Percentiles rank a stretch among this genome's conserved stretches.
Evolutionary conservation across 1,284 basidiomycete species (phyloP).

Genomic region (Phaffia rhodozyma): DNA sequence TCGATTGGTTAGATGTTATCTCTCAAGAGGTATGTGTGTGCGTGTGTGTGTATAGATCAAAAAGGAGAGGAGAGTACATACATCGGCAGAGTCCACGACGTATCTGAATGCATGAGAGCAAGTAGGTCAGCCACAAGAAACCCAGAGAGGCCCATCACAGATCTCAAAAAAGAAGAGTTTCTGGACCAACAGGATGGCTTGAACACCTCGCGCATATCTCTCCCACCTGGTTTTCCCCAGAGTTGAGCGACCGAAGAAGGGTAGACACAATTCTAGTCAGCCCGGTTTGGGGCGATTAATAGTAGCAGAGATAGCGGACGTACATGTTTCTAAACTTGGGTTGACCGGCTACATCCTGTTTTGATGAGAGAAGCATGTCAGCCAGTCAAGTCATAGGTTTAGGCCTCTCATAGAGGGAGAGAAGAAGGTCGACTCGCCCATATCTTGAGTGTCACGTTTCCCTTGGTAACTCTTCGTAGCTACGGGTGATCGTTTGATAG

Average conservation of each 20-base stretch:
- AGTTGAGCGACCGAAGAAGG: not conserved
- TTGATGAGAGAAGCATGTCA: not conserved
- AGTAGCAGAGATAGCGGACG: not conserved
- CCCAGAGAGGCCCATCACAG: not conserved
- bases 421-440: constrained; percentile 49
- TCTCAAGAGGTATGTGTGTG: too few relatives aligned
- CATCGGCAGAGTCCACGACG: constrained; percentile 14
- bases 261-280: not conserved
- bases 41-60: not conserved
- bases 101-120: not conserved
- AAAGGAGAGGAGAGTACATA: not conserved
- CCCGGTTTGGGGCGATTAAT: not conserved
- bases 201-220: constrained; percentile 85
- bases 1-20: too few relatives aligned
- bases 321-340: constrained; percentile 71
- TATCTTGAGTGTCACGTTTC: constrained; percentile 81
- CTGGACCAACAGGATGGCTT: constrained; percentile 73
- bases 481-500: not conserved
- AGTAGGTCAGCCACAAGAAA: not conserved
- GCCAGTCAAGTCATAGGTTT: constrained; percentile 19
- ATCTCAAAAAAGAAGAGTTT: constrained; percentile 4
- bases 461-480: constrained; percentile 52
- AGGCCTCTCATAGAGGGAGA: not conserved
- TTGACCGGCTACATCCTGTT: constrained; percentile 48
- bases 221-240: constrained; percentile 62